Base-by-base conservation (phyloP, 2,329 filamentous ascomycete genomes). In the Sporothrix brasiliensis region DNA sequence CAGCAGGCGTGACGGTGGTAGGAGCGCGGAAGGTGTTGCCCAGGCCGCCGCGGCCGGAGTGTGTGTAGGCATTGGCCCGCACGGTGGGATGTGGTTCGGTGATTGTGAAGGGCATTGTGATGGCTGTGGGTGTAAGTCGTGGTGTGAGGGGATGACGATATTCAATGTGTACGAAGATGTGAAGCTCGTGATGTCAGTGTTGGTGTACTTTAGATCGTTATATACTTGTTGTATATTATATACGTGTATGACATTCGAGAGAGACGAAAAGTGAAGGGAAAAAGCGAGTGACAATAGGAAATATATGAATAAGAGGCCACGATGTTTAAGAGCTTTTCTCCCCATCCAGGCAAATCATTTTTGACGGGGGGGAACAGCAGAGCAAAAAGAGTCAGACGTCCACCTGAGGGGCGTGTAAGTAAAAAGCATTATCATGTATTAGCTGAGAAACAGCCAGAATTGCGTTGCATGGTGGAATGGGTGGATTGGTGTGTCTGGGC, bases 1-100 rank as follows among this genome's bases (percentile, higher is more conserved):
- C 78, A 71, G 85, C 65, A 71, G 85, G 80, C n/a, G 81, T 77
- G 34, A 82, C 80, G 67, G 81, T 82, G 44, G 73, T 74, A 6
- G 76, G 73, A 21, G 83, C 79, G 70, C 83, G 84, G 79, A 84
- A 83, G 77, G 82, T 83, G 81, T 88, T 88, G 74, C 86, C 86
- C 2, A 83, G 83, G 71, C 86, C 86, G 74, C 86, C 86, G 68
- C 86, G 85, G 74, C 86, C 86, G 7, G 83, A 81, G 80, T 86
- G 84, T 67, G 81, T 80, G 81, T 82, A 84, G 72, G 80, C 77
- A 78, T 84, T 80, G 75, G 81, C 78, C 67, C 75, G 76, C 56
- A 84, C 79, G 71, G 82, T 83, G 16, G 83, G 83, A 78, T 84
- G 82, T 69, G 83, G 83, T 78, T 84, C 83, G 68, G 80, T 81